Evolutionary conservation across 176 grass and related monocot genomes (phyloP).

Genomic region (Carex scoparia): DNA sequence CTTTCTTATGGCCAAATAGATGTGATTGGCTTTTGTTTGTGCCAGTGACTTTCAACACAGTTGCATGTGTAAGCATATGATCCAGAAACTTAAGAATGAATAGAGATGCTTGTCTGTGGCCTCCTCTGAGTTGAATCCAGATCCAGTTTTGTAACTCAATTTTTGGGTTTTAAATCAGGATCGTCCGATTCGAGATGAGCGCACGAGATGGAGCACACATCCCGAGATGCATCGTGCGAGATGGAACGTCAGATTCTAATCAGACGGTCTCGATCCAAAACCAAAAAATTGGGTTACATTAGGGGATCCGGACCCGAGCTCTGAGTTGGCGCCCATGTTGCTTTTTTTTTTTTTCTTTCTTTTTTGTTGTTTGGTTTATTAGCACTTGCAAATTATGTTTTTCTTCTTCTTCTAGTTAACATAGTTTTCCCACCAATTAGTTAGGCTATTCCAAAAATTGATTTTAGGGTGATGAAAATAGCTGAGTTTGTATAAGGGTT

Average conservation of each 20-base stretch:
- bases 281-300: too few relatives aligned
- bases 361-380: background rate
- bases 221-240: too few relatives aligned
- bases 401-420: background rate
- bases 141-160: too few relatives aligned
- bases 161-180: too few relatives aligned
- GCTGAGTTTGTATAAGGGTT: background rate
- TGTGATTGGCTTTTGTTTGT: background rate
- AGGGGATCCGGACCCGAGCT: background rate
- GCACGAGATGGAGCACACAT: too few relatives aligned
- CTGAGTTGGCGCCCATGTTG: background rate
- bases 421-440: too few relatives aligned
- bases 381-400: background rate
- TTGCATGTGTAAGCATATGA: background rate
- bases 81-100: background rate
- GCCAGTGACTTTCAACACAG: background rate
- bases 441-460: background rate
- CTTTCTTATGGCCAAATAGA: background rate
- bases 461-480: background rate
- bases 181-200: too few relatives aligned
- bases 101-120: background rate
- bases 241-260: too few relatives aligned
- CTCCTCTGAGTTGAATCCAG: background rate
- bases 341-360: background rate
- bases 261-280: too few relatives aligned